phyloP scores from a whole-genome alignment of 192 early-diverging fungal genomes.

The Haplosporangium gracile region DNA sequence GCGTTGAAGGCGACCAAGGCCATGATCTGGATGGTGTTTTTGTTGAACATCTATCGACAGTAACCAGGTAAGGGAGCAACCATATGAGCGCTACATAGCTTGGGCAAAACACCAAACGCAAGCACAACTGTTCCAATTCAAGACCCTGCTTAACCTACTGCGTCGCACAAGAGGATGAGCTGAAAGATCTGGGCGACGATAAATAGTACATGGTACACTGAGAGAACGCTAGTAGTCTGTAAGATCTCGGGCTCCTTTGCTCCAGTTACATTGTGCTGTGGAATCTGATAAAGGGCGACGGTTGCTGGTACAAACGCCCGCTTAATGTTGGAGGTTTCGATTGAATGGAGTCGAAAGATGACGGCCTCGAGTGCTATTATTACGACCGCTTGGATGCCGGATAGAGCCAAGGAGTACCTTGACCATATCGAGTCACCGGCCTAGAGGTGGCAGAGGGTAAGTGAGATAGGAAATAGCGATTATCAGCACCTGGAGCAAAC shows the following conservation, averaged over 20 bases:
- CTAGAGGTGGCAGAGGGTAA: slow-evolving; percentile 12
- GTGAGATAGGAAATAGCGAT: neutral
- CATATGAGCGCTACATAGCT: neutral
- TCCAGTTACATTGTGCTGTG: neutral
- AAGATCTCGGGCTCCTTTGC: neutral
- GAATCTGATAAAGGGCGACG: neutral
- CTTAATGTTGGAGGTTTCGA: slow-evolving; percentile 36
- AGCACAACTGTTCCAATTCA: neutral
- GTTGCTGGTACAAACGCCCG: neutral
- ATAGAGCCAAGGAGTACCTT: slow-evolving; percentile 50
- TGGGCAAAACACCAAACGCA: neutral
- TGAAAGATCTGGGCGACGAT: slow-evolving; percentile 90
- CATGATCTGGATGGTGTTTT: slow-evolving; percentile 95
- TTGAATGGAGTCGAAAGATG: slow-evolving; percentile 58
- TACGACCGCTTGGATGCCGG: slow-evolving; percentile 65
- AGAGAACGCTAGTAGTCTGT: slow-evolving; percentile 63
- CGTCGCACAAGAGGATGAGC: slow-evolving; percentile 87
- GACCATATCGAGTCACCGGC: slow-evolving; percentile 55
- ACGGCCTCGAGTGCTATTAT: slow-evolving; percentile 67
- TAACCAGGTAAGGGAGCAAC: neutral
- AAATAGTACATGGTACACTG: slow-evolving; percentile 91
- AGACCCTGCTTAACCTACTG: slow-evolving; percentile 59
- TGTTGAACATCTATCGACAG: slow-evolving; percentile 76
- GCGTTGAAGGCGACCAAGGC: slow-evolving; percentile 78
- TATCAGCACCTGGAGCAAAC: neutral